Evolutionary conservation across 2,329 filamentous ascomycete species (phyloP).

Genomic region (Aspergillus piperis): DNA sequence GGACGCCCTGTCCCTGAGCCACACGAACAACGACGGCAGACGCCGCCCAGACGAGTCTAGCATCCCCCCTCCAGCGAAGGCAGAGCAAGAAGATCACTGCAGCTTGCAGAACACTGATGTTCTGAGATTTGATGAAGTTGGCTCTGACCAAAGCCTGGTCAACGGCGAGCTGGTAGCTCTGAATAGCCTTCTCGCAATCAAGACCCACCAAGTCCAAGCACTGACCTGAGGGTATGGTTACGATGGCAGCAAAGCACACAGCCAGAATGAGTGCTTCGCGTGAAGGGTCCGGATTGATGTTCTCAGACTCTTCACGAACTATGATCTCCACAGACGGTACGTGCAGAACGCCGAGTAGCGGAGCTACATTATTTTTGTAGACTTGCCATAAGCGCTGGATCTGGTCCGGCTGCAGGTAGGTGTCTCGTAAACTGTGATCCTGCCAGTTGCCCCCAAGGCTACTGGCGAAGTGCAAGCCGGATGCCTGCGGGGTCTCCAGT

Average conservation of each 20-base stretch:
- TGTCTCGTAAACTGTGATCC: neutral
- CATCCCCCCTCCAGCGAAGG: conserved; percentile 14
- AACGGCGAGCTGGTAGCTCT: conserved; percentile 9
- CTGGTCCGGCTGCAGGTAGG: conserved; percentile 2
- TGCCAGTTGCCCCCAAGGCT: neutral
- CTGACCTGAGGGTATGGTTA: conserved; percentile 14
- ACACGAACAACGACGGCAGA: conserved; percentile 10
- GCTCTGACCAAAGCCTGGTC: conserved; percentile 16
- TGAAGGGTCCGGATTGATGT: neutral
- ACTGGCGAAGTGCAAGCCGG: neutral
- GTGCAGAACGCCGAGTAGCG: conserved; percentile 24
- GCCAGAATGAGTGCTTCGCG: conserved; percentile 15
- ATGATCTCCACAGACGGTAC: conserved; percentile 8
- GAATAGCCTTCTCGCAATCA: conserved; percentile 5
- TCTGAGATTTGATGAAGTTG: conserved; percentile 16
- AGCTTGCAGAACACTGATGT: conserved; percentile 20
- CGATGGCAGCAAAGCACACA: conserved; percentile 21
- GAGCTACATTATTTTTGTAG: conserved; percentile 23
- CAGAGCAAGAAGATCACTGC: conserved; percentile 22
- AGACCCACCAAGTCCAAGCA: conserved; percentile 11
- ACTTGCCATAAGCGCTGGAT: conserved; percentile 19
- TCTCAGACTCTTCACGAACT: conserved; percentile 2
- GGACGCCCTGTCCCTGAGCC: conserved; percentile 12
- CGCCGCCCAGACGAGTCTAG: conserved; percentile 7
- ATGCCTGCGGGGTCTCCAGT: neutral